These are phyloP conservation scores for Mycosphaerelloides madeirae DNA, from an alignment of 2,329 filamentous ascomycete species.

Conservation along the genomic window DNA sequence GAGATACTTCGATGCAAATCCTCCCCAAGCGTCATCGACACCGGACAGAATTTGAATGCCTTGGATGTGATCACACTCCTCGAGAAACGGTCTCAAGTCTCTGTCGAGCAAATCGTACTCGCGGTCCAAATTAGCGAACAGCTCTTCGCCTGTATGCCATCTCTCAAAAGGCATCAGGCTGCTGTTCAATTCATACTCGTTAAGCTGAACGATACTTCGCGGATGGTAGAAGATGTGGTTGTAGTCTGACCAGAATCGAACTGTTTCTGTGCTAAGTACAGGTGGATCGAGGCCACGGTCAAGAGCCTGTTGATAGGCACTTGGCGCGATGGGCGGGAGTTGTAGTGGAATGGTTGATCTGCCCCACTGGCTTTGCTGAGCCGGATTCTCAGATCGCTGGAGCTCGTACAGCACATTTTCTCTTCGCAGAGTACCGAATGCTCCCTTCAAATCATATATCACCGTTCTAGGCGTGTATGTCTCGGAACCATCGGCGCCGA, in stretches of 20 bases:
- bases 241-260: conserved; percentile 97
- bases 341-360: conserved; percentile 64
- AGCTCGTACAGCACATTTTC: conserved; percentile 82
- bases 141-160: conserved; percentile 66
- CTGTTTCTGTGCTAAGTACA: conserved; percentile 60
- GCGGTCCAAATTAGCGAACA: conserved; percentile 53
- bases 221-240: conserved; percentile 91
- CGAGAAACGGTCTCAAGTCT: conserved; percentile 81
- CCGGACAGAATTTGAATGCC: conserved; percentile 64
- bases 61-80: conserved; percentile 91
- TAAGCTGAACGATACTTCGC: conserved; percentile 76
- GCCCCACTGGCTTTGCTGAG: conserved; percentile 49
- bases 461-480: conserved; percentile 89
- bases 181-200: conserved; percentile 80
- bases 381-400: conserved; percentile 38
- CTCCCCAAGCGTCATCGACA: conserved; percentile 50
- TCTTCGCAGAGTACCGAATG: conserved; percentile 81
- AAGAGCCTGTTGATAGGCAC: conserved; percentile 73
- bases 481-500: conserved; percentile 77
- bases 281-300: conserved; percentile 64
- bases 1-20: conserved; percentile 42
- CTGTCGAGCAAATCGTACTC: conserved; percentile 85
- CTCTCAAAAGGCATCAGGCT: conserved; percentile 76
- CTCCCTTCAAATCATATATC: conserved; percentile 92
- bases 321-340: conserved; percentile 62